phyloP scores from a whole-genome alignment of 2,329 filamentous ascomycete genomes.

The Hypoxylon sp. region DNA sequence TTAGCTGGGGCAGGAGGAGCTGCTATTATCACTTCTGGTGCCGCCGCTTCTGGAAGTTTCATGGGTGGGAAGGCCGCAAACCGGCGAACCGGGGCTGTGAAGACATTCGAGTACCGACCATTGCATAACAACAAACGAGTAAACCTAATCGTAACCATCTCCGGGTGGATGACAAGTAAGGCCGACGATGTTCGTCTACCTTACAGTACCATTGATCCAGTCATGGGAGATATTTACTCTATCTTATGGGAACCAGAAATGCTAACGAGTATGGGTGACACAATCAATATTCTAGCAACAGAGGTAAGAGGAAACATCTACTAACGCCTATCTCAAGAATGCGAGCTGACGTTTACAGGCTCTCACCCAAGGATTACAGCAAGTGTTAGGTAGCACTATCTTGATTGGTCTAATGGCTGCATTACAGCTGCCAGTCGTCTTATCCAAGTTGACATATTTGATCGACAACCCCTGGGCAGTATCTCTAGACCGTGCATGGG shows the following conservation, averaged over 20 bases:
- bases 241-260: conserved; percentile 98
- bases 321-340: background rate
- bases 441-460: conserved; percentile 93
- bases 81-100: conserved; percentile 87
- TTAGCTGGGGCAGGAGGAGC: conserved; percentile 91
- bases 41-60: conserved; percentile 84
- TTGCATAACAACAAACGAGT: conserved; percentile 98
- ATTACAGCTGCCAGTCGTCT: conserved; percentile 86
- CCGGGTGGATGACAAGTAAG: conserved; percentile 98
- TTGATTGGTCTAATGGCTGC: conserved; percentile 91
- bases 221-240: conserved; percentile 98
- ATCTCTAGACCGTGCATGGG: conserved; percentile 88
- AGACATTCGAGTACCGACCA: conserved; percentile 95
- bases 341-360: conserved; percentile 65
- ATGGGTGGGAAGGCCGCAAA: conserved; percentile 89
- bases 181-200: conserved; percentile 95
- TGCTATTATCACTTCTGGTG: conserved; percentile 90
- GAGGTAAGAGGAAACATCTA: conserved; percentile 69
- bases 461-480: conserved; percentile 99
- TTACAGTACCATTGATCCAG: conserved; percentile 93
- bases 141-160: conserved; percentile 93
- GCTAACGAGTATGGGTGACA: conserved; percentile 96
- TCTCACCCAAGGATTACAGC: conserved; percentile 93
- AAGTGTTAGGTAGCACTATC: conserved; percentile 90
- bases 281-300: conserved; percentile 96